Evolutionary conservation across 768 basidiomycete genomes (phyloP).

Genomic region (Tulasnella sp.): DNA sequence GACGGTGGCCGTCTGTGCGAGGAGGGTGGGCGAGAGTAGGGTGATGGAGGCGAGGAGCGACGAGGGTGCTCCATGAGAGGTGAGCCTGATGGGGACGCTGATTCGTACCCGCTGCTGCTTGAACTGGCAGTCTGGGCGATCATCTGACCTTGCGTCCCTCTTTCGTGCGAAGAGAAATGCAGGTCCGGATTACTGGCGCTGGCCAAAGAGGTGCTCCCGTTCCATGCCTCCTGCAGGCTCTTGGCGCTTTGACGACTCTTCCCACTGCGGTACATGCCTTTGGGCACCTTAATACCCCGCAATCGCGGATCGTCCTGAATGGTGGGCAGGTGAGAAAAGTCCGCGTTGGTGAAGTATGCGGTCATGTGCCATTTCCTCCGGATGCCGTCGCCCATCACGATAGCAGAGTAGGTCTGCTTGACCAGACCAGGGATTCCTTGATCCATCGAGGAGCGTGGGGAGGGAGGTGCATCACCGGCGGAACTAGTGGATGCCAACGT

Average conservation of each 20-base stretch:
- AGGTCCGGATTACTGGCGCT: constrained; percentile 24
- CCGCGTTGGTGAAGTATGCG: constrained; percentile 57
- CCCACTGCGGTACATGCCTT: constrained; percentile 53
- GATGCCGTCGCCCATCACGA: constrained; percentile 50
- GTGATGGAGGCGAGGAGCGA: constrained; percentile 26
- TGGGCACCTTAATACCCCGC: constrained; percentile 52
- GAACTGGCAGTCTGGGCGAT: background rate
- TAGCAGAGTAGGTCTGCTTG: constrained; percentile 74
- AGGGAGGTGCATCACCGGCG: constrained; percentile 51
- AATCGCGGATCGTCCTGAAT: constrained; percentile 53
- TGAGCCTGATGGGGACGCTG: constrained; percentile 31
- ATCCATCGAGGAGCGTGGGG: constrained; percentile 60
- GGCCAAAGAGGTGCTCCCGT: background rate
- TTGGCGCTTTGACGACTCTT: constrained; percentile 48
- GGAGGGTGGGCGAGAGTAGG: constrained; percentile 32
- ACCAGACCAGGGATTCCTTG: constrained; percentile 61
- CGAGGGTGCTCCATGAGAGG: constrained; percentile 27
- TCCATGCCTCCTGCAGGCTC: constrained; percentile 38
- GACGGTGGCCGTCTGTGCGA: constrained; percentile 12
- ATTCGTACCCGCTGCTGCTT: constrained; percentile 30
- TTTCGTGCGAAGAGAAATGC: constrained; percentile 10
- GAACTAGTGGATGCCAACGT: constrained; percentile 40
- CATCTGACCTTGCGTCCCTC: background rate
- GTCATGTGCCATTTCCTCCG: constrained; percentile 68
- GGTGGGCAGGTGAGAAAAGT: constrained; percentile 53